phyloP scores from a whole-genome alignment of 2,329 filamentous ascomycete genomes.

The Paramyrothecium sp. region DNA sequence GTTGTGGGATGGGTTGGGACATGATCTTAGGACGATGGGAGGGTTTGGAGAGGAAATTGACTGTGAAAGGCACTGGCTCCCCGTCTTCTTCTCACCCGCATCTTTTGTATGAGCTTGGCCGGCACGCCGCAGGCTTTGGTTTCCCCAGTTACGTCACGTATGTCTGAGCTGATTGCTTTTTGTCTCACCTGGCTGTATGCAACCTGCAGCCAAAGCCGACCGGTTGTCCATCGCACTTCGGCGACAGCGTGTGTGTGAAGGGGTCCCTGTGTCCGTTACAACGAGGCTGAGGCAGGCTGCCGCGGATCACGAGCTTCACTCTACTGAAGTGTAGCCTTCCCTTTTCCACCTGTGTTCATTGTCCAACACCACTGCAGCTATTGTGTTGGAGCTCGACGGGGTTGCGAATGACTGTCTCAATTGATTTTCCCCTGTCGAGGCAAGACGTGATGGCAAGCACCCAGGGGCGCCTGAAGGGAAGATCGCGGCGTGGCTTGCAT shows the following conservation, averaged over 20 bases:
- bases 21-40: conserved; percentile 14
- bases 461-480: not conserved
- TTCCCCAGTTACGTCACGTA: not conserved
- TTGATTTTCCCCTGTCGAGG: not conserved
- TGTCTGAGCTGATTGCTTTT: not conserved
- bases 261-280: not conserved
- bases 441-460: not conserved
- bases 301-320: not conserved
- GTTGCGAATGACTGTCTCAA: not conserved
- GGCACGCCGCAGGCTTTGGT: not conserved
- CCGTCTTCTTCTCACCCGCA: not conserved
- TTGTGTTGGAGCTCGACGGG: not conserved
- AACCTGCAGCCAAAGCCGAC: not conserved
- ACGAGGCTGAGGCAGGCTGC: no score
- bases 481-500: not conserved
- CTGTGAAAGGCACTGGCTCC: not conserved
- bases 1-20: conserved; percentile 32
- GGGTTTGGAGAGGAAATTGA: not conserved
- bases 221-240: no score
- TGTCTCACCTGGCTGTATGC: not conserved
- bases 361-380: not conserved
- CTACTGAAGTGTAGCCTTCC: not conserved
- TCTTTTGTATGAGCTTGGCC: not conserved
- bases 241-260: no score
- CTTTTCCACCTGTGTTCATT: no score